Conservation (phyloP, 306 rosid species). For the Cicer judaicum region DNA sequence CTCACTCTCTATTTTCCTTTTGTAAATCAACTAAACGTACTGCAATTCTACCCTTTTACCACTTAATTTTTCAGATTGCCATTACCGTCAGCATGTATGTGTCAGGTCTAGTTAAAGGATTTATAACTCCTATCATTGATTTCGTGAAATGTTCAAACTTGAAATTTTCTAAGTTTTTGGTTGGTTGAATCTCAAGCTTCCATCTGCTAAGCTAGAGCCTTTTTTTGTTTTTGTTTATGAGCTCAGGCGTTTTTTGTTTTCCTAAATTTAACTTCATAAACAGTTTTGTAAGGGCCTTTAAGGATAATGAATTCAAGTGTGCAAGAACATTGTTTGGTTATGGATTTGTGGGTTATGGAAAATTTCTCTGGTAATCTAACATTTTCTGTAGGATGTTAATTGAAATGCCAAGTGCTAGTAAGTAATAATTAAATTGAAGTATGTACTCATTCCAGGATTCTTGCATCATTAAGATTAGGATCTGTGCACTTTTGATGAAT, state of each 20-base stretch:
- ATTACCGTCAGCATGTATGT: too few relatives aligned
- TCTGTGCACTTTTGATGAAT: too few relatives aligned
- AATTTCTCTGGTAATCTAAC: background rate
- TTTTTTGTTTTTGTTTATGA: background rate
- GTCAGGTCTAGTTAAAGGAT: too few relatives aligned
- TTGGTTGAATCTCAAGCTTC: background rate
- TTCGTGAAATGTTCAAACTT: too few relatives aligned
- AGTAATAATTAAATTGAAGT: background rate
- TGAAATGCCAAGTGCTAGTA: background rate
- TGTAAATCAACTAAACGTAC: too few relatives aligned
- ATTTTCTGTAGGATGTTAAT: background rate
- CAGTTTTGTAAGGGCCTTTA: background rate
- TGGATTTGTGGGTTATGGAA: too few relatives aligned
- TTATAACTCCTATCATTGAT: too few relatives aligned
- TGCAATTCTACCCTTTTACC: too few relatives aligned
- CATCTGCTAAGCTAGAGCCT: background rate
- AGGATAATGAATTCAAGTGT: background rate
- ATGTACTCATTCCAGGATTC: background rate
- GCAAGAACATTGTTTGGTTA: background rate
- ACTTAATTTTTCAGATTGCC: too few relatives aligned
- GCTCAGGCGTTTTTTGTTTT: background rate
- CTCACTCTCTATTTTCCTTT: too few relatives aligned
- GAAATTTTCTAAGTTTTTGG: too few relatives aligned
- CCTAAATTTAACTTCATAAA: background rate
- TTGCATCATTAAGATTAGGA: too few relatives aligned